These are phyloP conservation scores for Leucosporidium creatinivorum DNA, from an alignment of 768 basidiomycete genomes.

Conservation along the genomic window DNA sequence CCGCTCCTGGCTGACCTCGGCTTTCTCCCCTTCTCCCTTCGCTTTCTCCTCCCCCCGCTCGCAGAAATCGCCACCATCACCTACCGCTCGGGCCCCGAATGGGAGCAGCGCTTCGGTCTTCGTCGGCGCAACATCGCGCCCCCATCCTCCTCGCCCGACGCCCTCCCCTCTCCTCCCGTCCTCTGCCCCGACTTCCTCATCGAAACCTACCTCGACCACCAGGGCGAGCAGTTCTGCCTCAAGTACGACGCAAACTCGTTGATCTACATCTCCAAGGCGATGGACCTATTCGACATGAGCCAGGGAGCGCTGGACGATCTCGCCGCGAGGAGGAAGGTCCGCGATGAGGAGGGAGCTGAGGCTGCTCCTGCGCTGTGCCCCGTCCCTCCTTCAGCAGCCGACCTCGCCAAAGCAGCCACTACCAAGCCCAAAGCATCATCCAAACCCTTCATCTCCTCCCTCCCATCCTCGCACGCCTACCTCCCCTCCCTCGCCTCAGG, in stretches of 20 bases:
- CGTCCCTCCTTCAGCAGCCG: constrained; percentile 11
- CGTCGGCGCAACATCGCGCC: constrained; percentile 45
- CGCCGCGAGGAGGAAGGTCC: constrained; percentile 39
- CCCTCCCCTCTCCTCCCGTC: constrained; percentile 50
- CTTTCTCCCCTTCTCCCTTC: no score
- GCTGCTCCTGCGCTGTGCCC: constrained; percentile 18
- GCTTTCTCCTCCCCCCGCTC: not conserved
- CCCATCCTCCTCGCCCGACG: constrained; percentile 11
- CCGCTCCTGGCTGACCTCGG: not conserved
- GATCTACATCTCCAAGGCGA: constrained; percentile 97
- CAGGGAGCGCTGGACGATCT: constrained; percentile 63
- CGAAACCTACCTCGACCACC: constrained; percentile 96
- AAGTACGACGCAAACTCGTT: constrained; percentile 99
- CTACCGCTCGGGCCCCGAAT: constrained; percentile 96
- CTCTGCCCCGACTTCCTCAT: constrained; percentile 96
- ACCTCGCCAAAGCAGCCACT: constrained; percentile 35
- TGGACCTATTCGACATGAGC: constrained; percentile 98
- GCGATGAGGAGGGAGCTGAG: constrained; percentile 5
- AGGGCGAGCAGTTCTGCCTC: constrained; percentile 74
- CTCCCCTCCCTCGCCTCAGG: constrained; percentile 58
- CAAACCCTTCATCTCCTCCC: constrained; percentile 43
- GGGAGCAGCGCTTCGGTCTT: constrained; percentile 96
- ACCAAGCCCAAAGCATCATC: constrained; percentile 42
- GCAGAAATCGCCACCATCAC: constrained; percentile 98
- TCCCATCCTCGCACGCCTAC: constrained; percentile 38